phyloP scores from a whole-genome alignment of 148 eudicot species.

The Heliosperma pusillum region DNA sequence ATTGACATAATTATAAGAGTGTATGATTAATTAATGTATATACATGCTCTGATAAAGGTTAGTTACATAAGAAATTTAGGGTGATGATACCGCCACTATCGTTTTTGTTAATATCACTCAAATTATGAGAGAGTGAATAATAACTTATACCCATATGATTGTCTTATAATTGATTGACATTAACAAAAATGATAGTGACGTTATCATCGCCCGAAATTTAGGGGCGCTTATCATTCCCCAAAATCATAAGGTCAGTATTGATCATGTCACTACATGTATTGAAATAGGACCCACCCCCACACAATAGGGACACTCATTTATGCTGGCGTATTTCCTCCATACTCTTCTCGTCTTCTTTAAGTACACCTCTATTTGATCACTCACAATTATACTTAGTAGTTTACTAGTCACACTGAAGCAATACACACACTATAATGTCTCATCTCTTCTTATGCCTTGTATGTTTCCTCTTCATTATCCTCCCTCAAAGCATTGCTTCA shows the following conservation, averaged over 20 bases:
- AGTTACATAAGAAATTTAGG: too few species aligned
- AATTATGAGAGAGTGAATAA: too few species aligned
- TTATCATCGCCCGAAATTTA: too few species aligned
- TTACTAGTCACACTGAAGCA: background rate
- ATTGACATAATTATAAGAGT: too few species aligned
- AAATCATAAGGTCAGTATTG: background rate
- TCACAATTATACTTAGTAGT: background rate
- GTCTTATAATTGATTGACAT: too few species aligned
- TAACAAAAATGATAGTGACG: too few species aligned
- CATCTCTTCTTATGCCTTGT: conserved; percentile 20
- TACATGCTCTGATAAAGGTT: too few species aligned
- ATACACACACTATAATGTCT: conserved; percentile 26
- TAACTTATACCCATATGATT: too few species aligned
- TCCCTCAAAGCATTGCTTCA: conserved; percentile 25
- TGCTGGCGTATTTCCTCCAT: background rate
- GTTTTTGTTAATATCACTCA: too few species aligned
- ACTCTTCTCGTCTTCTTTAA: conserved; percentile 5
- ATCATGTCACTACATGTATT: conserved; percentile 15
- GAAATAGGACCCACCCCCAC: conserved; percentile 1
- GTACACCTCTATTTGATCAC: conserved; percentile 1
- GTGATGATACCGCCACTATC: too few species aligned
- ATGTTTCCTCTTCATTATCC: conserved; percentile 23
- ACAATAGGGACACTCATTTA: background rate
- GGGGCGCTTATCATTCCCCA: too few species aligned
- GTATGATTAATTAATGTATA: too few species aligned